Base-by-base conservation (phyloP, 1,284 basidiomycete species). In the Ceratobasidium theobromae region DNA sequence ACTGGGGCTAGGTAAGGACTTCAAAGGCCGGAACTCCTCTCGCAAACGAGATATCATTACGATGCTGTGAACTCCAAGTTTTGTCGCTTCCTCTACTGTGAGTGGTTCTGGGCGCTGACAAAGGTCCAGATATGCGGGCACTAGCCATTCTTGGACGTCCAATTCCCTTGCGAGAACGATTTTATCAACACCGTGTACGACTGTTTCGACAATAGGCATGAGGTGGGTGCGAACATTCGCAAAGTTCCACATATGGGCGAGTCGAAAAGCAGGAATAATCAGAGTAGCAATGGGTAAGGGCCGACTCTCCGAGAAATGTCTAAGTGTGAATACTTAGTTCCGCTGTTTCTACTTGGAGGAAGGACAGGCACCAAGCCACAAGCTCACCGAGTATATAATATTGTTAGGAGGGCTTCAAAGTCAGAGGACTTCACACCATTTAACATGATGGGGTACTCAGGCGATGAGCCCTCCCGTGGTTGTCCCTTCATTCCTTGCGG, bases 161-260 rank as follows among this genome's bases (percentile, higher is more conserved):
- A 48, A 66, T 18, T 53, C 35, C 9, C 46, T 46, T 11, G 65
- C 68, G 11, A 69, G 27, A 11, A 27, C 53, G 23, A 69, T 66
- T 23, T 74, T 76, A 18, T 49, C 38, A 18, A 58, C 23, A 21
- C 30, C 55, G 43, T 35, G 16, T 16, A 60, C 30, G 12, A n/a
- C 27, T 21, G 46, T n/a, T 5, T 60, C 38, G 30, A 38, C 55
- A 18, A 60, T 18, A 2, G 43, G 18, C 14, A 60, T 4, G n/a
- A 60, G 55, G 27, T 9, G 35, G n/a, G 11, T n/a, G 4, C 30
- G 16, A 14, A 60, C 27, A 11, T 60, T 45, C 30, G 41, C 14
- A 21, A 60, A 60, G 27, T 48, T 46, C 43, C 43, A 60, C 41
- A 46, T 46, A 21, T 33, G 33, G 2, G 55, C 55, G 4, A 60